Evolutionary conservation across 768 basidiomycete species (phyloP), one percentile per base, ranked within the genome.

Genomic region (Lanmaoa pseudosensibilis): DNA sequence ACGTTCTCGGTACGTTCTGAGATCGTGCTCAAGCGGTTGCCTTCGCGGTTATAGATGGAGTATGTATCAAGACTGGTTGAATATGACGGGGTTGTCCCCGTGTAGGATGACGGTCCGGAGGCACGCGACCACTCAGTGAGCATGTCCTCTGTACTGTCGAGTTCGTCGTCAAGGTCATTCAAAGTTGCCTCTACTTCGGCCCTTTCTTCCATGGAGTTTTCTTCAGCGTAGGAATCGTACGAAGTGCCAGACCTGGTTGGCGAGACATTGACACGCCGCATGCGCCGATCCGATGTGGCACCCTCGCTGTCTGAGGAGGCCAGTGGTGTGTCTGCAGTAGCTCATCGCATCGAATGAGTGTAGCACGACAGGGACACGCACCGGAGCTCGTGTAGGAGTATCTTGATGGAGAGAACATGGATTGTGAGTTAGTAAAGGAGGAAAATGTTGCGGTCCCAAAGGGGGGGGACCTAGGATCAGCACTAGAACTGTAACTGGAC

Each of bases 1-100:
- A 77, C 74, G 33, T 87, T 83, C 71, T 93, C 91, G 1, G 88
- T 90, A 45, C 79, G 81, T 68, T 93, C 91, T 4, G 89, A 83
- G 56, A 93, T 93, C 3, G 82, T 86, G 65, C 90, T 92, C 19
- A 92, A 77, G 34, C 78, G 68, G 25, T 77, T 72, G 11, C 83
- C 81, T 44, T 76, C 77, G 15, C 78, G 74, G 45, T 76, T 73
- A 23, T 72, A 60, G 45, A 74, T 64, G 37, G 69, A 63, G 48
- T 72, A 77, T 1, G 79, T 72, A 60, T 73, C 71, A 52, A 81
- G 62, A 46, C 76, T 69, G 61, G 73, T 56, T 39, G 76, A 48
- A 54, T 69, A 63, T n/a, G 75, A 61, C 13, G 70, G 65, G 15
- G 68, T 64, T 30, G 72, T 65, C 3, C 69, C 73, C 1, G 73